These are phyloP conservation scores for Ascochyta koolunga DNA, from an alignment of 2,329 filamentous ascomycete species.

Conservation along the genomic window DNA sequence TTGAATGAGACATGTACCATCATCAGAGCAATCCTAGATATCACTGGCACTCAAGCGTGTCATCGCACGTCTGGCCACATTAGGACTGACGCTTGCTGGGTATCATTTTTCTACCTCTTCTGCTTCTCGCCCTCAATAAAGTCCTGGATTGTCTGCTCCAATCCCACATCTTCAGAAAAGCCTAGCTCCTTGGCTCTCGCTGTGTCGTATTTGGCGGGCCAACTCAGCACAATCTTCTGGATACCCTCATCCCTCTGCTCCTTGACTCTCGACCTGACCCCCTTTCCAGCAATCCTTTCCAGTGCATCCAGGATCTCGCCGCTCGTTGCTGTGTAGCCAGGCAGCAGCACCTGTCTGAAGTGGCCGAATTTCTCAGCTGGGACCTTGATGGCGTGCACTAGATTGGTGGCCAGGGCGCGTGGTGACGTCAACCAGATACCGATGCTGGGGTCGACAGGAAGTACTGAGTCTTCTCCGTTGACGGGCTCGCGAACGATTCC, in stretches of 20 bases:
- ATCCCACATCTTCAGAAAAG: constrained; percentile 55
- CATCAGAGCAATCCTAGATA: no score
- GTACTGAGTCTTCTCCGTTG: constrained; percentile 57
- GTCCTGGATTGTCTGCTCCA: constrained; percentile 55
- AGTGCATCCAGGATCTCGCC: constrained; percentile 63
- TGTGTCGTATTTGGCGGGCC: constrained; percentile 63
- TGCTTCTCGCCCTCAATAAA: constrained; percentile 45
- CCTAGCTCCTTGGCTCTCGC: constrained; percentile 62
- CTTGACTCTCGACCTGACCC: constrained; percentile 57
- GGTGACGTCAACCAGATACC: constrained; percentile 65
- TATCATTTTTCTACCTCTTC: constrained; percentile 10
- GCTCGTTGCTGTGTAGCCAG: constrained; percentile 61
- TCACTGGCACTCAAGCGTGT: no score
- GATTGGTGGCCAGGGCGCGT: constrained; percentile 60
- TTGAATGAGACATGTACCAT: no score
- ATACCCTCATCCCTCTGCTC: constrained; percentile 59
- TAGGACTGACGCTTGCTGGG: background rate
- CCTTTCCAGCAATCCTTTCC: constrained; percentile 60
- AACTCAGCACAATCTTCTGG: constrained; percentile 61
- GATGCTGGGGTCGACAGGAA: constrained; percentile 60
- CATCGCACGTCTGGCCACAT: no score
- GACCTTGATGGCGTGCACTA: constrained; percentile 59
- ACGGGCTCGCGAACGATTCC: constrained; percentile 70
- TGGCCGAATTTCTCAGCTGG: constrained; percentile 58
- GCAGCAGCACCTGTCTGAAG: constrained; percentile 60